These are phyloP conservation scores for Arabidopsis hybrid DNA, from an alignment of 441 rosid species.

Conservation along the genomic window DNA sequence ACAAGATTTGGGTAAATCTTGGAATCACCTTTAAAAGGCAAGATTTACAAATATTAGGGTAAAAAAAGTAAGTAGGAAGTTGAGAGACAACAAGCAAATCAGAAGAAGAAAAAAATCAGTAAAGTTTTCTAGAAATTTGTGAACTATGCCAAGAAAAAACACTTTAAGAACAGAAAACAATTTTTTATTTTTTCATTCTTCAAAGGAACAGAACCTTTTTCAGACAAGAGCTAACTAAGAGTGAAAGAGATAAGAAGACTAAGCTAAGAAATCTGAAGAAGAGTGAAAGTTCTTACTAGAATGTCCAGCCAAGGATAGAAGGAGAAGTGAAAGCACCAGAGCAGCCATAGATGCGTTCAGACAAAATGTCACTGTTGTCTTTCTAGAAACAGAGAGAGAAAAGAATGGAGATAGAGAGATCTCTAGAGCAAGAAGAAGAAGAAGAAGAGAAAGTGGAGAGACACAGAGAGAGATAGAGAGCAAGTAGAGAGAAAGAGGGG, in stretches of 20 bases:
- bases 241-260: slow-evolving; percentile 17
- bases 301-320: slow-evolving; percentile 65
- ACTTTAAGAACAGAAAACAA: slow-evolving; percentile 9
- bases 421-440: slow-evolving; percentile 21
- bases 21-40: slow-evolving; percentile 10
- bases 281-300: slow-evolving; percentile 62
- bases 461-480: slow-evolving; percentile 17
- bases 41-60: slow-evolving; percentile 15
- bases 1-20: slow-evolving; percentile 25
- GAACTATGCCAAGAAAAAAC: slow-evolving; percentile 1
- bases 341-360: slow-evolving; percentile 55
- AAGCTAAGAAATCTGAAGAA: slow-evolving; percentile 29
- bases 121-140: slow-evolving; percentile 6
- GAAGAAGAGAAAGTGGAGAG: slow-evolving; percentile 21
- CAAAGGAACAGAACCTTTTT: slow-evolving; percentile 13
- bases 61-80: not conserved
- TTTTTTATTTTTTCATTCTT: not conserved
- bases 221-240: slow-evolving; percentile 13
- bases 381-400: not conserved
- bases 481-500: slow-evolving; percentile 9
- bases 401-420: slow-evolving; percentile 16
- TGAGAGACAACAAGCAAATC: slow-evolving; percentile 11
- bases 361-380: slow-evolving; percentile 36
- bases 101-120: not conserved
- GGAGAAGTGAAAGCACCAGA: slow-evolving; percentile 58